Conservation (phyloP, 2,329 filamentous ascomycete genomes). For the Sporothrix dimorphospora region DNA sequence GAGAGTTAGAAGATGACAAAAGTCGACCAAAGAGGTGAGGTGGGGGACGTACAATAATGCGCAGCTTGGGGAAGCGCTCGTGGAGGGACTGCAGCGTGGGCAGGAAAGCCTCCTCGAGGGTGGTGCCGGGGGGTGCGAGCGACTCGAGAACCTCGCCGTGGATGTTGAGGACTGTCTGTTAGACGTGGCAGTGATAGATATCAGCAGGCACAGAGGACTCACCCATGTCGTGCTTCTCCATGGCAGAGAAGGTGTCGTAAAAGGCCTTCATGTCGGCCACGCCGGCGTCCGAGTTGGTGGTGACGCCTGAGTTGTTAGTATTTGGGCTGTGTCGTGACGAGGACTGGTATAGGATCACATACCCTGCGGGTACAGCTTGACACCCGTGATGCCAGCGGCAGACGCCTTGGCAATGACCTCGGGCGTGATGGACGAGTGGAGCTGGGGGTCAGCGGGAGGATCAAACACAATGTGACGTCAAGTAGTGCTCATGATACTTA, state of each 20-base stretch:
- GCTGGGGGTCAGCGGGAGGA: constrained; percentile 30
- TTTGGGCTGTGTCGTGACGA: constrained; percentile 36
- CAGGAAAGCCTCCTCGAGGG: constrained; percentile 71
- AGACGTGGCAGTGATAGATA: too few relatives aligned
- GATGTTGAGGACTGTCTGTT: constrained; percentile 61
- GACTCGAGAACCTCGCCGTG: constrained; percentile 73
- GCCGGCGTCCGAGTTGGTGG: constrained; percentile 69
- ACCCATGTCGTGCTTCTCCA: constrained; percentile 75
- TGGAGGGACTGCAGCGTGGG: constrained; percentile 78
- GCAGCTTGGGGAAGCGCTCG: constrained; percentile 71
- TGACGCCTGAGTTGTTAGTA: constrained; percentile 51
- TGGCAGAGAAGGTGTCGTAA: constrained; percentile 81
- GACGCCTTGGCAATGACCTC: constrained; percentile 74
- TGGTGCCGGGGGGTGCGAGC: constrained; percentile 44
- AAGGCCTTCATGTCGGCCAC: constrained; percentile 72
- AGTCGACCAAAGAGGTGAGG: too few relatives aligned
- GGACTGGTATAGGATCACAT: constrained; percentile 35
- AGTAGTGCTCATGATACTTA: not conserved
- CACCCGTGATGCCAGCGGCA: constrained; percentile 67
- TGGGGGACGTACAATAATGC: constrained; percentile 56
- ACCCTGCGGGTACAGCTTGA: constrained; percentile 67
- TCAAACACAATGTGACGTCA: too few relatives aligned
- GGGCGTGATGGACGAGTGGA: constrained; percentile 65
- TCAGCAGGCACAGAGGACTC: not conserved
- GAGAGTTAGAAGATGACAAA: too few relatives aligned